Conservation (phyloP, 176 grass and related monocot genomes). For the Raddia guianensis region DNA sequence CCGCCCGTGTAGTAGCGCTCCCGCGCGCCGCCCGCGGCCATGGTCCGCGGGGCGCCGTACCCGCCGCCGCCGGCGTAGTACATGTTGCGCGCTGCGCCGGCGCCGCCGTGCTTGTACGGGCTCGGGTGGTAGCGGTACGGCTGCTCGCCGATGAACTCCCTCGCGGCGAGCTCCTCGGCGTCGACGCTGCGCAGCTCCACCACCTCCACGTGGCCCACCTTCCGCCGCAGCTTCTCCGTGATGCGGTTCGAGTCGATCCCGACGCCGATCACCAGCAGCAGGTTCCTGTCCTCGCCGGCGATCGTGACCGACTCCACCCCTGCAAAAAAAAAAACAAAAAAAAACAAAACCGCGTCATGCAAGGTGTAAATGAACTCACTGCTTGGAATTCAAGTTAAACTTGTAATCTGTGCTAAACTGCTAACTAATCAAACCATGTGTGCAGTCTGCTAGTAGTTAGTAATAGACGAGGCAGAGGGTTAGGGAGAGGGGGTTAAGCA, state of each 20-base stretch:
- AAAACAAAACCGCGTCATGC: background rate
- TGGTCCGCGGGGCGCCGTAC: background rate
- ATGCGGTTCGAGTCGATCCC: conserved; percentile 53
- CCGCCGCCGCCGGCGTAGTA: conserved; percentile 25
- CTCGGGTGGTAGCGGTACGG: conserved; percentile 42
- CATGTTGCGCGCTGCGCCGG: background rate
- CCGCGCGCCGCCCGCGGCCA: background rate
- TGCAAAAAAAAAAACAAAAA: background rate
- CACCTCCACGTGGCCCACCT: conserved; percentile 57
- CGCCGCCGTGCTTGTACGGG: conserved; percentile 38
- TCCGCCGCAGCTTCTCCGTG: conserved; percentile 56
- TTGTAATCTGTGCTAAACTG: background rate
- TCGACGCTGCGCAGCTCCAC: conserved; percentile 51
- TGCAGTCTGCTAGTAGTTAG: background rate
- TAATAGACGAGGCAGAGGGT: background rate
- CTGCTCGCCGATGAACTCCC: background rate
- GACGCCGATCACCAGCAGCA: conserved; percentile 57
- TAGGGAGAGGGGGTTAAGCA: background rate
- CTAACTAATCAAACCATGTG: background rate
- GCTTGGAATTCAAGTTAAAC: background rate
- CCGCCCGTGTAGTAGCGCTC: conserved; percentile 37
- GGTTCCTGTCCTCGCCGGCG: conserved; percentile 52
- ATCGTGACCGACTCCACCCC: conserved; percentile 50
- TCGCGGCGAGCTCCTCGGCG: conserved; percentile 5
- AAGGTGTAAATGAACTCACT: background rate